Evolutionary conservation across 257 asterid genomes (phyloP).

Genomic region (Solanum pimpinellifolium): DNA sequence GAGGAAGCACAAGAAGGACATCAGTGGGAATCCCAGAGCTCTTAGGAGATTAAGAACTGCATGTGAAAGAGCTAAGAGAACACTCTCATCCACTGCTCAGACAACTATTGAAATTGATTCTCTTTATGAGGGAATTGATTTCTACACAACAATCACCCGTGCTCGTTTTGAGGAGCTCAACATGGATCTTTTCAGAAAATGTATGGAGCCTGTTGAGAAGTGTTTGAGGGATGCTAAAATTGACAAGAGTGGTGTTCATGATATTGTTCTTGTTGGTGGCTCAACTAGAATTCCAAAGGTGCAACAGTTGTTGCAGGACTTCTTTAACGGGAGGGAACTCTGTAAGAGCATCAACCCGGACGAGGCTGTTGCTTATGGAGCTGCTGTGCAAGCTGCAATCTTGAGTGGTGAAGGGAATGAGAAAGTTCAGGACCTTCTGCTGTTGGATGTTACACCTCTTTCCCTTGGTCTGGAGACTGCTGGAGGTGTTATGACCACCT

Average conservation of each 20-base stretch:
- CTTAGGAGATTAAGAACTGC: slow-evolving; percentile 26
- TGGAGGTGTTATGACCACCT: slow-evolving; percentile 22
- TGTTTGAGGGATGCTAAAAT: slow-evolving; percentile 34
- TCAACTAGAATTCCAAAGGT: slow-evolving; percentile 33
- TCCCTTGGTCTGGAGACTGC: slow-evolving; percentile 24
- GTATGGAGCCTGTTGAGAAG: slow-evolving; percentile 37
- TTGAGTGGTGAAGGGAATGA: slow-evolving; percentile 28
- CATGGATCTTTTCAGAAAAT: slow-evolving; percentile 25
- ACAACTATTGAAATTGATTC: slow-evolving; percentile 23
- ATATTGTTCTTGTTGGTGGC: slow-evolving; percentile 33
- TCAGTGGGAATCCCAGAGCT: slow-evolving; percentile 26
- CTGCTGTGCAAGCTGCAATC: slow-evolving; percentile 33
- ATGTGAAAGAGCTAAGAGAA: slow-evolving; percentile 26
- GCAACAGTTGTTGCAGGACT: slow-evolving; percentile 28
- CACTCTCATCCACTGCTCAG: slow-evolving; percentile 23
- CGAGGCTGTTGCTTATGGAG: slow-evolving; percentile 35
- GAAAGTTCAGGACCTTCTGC: slow-evolving; percentile 19
- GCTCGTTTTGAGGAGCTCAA: slow-evolving; percentile 24
- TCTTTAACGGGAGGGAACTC: slow-evolving; percentile 32
- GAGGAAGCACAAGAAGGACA: slow-evolving; percentile 22
- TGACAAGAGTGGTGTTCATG: slow-evolving; percentile 23
- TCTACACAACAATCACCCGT: slow-evolving; percentile 19
- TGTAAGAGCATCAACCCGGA: slow-evolving; percentile 36
- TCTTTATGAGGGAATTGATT: slow-evolving; percentile 18
- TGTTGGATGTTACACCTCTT: slow-evolving; percentile 19